Base-by-base conservation (phyloP, 441 rosid genomes). In the Bocquillonia castaneifolia region DNA sequence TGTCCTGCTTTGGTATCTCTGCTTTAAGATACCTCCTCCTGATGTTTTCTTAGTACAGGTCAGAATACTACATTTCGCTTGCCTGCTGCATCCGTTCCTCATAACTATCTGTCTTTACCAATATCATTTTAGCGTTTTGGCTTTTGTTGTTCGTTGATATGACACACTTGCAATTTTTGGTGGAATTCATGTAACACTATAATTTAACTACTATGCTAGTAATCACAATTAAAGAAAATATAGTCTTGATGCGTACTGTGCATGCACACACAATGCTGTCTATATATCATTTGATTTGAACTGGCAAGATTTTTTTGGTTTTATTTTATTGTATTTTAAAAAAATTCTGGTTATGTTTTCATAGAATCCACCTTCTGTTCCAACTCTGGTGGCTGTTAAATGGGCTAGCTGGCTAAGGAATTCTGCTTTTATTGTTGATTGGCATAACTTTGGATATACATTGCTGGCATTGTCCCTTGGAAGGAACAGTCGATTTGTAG, bases 391-490 rank as follows among this genome's bases (percentile, higher is more conserved):
- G 55, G 97, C 93, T 69, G 94, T 92, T 47, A 88, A 88, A 83
- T 90, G 96, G 97, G 98, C 93, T 15, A 92, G 97, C 81, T 85
- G 85, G 71, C 83, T 83, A 77, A 84, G 90, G 75, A 76, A 70
- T 66, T 86, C 97, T 18, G 82, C 88, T 0, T 85, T 88, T 79
- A 67, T 94, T 56, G 79, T 94, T 8, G 99, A 94, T 79, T 94
- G 99, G 99, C 99, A 94, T 78, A 94, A 94, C 70, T 94, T 89
- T 83, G 99, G 99, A 67, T 92, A 90, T 73, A 92, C 99, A 0
- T 80, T 94, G 79, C 80, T 94, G 77, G 88, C 88, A 17, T 78
- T 94, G 74, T 92, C 98, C 10, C 72, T 94, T 42, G 98, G 99
- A 77, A 88, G 97, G 69, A 94, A 80, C 78, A 92, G 85, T 81